A percentile compares a stretch with the other conserved stretches of the same genome.
Evolutionary conservation across 345 rosid genomes (phyloP).

Genomic region (Kandelia obovata): DNA sequence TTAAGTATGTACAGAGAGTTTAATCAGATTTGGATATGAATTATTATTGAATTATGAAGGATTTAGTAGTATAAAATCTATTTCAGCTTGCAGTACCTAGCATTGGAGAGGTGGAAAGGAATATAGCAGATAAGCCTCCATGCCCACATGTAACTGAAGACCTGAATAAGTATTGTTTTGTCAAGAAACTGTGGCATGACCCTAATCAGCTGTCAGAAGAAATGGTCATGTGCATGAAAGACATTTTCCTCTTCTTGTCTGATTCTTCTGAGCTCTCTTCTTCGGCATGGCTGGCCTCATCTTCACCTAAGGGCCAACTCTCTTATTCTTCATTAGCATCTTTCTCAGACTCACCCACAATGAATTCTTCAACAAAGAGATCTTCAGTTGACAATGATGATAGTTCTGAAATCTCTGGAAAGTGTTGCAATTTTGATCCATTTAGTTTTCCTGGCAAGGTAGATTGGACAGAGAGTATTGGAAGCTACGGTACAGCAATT

Average conservation of each 20-base stretch:
- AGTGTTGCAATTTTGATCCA: slow-evolving; percentile 67
- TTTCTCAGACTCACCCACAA: slow-evolving; percentile 55
- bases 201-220: slow-evolving; percentile 81
- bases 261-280: slow-evolving; percentile 63
- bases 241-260: slow-evolving; percentile 78
- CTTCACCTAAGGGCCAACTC: slow-evolving; percentile 83
- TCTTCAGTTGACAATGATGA: slow-evolving; percentile 59
- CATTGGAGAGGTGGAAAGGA: slow-evolving; percentile 22
- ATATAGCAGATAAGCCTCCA: slow-evolving; percentile 19
- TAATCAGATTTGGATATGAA: neutral
- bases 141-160: slow-evolving; percentile 15
- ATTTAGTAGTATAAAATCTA: slow-evolving; percentile 7
- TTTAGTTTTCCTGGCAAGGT: slow-evolving; percentile 76
- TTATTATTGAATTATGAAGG: neutral
- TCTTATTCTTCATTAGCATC: slow-evolving; percentile 76
- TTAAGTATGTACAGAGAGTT: neutral
- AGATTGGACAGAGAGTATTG: slow-evolving; percentile 77
- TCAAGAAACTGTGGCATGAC: slow-evolving; percentile 65
- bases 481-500: slow-evolving; percentile 50
- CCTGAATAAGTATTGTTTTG: slow-evolving; percentile 19
- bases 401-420: slow-evolving; percentile 46
- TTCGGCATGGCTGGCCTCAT: slow-evolving; percentile 40
- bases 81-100: slow-evolving; percentile 19
- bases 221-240: slow-evolving; percentile 91
- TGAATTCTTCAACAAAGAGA: slow-evolving; percentile 50